phyloP scores from a whole-genome alignment of 2,329 filamentous ascomycete genomes.

The Ophiostoma sp. region DNA sequence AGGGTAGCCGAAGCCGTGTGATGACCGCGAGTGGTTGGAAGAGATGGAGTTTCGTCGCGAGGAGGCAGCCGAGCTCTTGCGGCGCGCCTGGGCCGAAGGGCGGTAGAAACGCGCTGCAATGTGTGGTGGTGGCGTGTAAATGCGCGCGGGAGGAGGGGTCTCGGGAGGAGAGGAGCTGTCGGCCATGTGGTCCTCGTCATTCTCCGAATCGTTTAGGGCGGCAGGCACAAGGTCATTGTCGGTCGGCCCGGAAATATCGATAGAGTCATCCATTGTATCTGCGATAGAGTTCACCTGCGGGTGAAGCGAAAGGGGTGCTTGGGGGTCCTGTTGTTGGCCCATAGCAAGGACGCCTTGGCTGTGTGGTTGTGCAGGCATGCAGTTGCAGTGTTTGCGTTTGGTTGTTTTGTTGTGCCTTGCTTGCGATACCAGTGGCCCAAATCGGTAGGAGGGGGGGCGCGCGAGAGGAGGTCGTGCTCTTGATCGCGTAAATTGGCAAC shows the following conservation, averaged over 20 bases:
- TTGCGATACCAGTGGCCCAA: background rate
- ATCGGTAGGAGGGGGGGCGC: background rate
- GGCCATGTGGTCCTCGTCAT: conserved; percentile 23
- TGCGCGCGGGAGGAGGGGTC: conserved; percentile 29
- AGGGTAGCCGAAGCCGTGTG: conserved; percentile 54
- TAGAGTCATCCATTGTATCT: conserved; percentile 22
- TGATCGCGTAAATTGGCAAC: background rate
- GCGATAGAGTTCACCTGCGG: background rate
- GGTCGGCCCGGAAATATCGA: background rate
- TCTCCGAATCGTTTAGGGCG: conserved; percentile 24
- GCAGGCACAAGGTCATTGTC: conserved; percentile 8
- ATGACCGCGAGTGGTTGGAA: conserved; percentile 70
- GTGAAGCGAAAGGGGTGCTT: background rate
- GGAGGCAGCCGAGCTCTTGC: conserved; percentile 74
- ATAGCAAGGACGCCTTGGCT: background rate
- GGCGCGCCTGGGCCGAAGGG: conserved; percentile 59
- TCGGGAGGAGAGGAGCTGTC: background rate
- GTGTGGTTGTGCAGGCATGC: background rate
- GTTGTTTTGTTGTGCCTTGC: background rate
- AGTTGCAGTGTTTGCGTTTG: background rate
- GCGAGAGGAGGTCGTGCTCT: background rate
- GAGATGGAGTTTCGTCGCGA: conserved; percentile 79
- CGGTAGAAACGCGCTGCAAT: conserved; percentile 79
- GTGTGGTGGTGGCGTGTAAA: conserved; percentile 68
- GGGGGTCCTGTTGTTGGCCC: conserved; percentile 19